A percentile compares a stretch with the other conserved stretches of the same genome.
Evolutionary conservation across 2,329 filamentous ascomycete species (phyloP).

Genomic region (Shiraia sp.): DNA sequence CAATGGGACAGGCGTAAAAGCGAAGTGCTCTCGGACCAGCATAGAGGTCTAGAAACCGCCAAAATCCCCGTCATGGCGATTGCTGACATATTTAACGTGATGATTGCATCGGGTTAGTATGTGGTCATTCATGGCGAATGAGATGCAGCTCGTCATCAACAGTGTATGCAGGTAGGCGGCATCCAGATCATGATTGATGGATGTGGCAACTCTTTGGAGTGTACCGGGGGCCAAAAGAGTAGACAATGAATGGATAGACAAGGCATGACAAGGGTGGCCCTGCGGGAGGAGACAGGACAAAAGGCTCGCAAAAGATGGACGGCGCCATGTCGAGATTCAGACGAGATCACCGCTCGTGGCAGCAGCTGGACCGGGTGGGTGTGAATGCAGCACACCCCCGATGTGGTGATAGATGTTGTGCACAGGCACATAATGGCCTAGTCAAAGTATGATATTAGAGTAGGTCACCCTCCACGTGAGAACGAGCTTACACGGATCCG

Average conservation of each 20-base stretch:
- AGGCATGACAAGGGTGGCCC: slow-evolving; percentile 5
- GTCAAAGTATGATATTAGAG: not conserved
- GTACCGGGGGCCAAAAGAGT: slow-evolving; percentile 22
- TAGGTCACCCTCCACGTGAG: slow-evolving; percentile 9
- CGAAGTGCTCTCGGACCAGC: slow-evolving; percentile 13
- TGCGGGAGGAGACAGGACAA: not conserved
- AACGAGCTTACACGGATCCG: slow-evolving; percentile 6
- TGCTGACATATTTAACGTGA: slow-evolving; percentile 30
- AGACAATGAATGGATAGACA: slow-evolving; percentile 9
- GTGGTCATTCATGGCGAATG: slow-evolving; percentile 15
- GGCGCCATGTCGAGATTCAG: not conserved
- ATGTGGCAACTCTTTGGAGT: slow-evolving; percentile 14
- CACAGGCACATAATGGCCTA: slow-evolving; percentile 1
- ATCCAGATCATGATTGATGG: slow-evolving; percentile 14
- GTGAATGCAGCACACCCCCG: slow-evolving; percentile 10
- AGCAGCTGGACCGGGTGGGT: not conserved
- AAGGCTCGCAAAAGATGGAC: not conserved
- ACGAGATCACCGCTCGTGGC: not conserved
- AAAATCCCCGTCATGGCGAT: slow-evolving; percentile 19
- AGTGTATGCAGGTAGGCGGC: slow-evolving; percentile 11
- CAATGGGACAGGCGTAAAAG: slow-evolving; percentile 13
- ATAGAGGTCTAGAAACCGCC: slow-evolving; percentile 24
- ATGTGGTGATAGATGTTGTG: slow-evolving; percentile 5
- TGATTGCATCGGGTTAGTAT: slow-evolving; percentile 29
- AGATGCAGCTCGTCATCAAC: slow-evolving; percentile 21